Evolutionary conservation across 2,329 filamentous ascomycete genomes (phyloP).

Genomic region (Mollisia scopiformis): DNA sequence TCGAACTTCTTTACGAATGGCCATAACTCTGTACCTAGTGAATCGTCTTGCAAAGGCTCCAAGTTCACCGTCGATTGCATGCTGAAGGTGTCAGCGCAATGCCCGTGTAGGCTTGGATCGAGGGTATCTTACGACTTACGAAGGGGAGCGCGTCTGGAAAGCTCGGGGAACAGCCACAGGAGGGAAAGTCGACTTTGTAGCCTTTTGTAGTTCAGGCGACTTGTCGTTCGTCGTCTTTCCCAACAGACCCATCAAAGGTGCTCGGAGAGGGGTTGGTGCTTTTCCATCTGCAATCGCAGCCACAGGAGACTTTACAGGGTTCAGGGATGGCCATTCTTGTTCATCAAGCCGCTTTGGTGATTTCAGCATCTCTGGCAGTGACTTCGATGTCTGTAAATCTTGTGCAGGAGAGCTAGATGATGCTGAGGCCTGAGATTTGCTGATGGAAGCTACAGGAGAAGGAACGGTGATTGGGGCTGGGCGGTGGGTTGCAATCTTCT

Average conservation of each 20-base stretch:
- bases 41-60: neutral
- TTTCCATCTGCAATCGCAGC: slow-evolving; percentile 26
- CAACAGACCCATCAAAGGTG: slow-evolving; percentile 8
- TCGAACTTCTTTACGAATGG: slow-evolving; percentile 26
- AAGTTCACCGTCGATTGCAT: neutral
- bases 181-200: slow-evolving; percentile 6
- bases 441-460: neutral
- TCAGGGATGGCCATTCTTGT: slow-evolving; percentile 27
- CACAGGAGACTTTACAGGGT: slow-evolving; percentile 17
- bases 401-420: neutral
- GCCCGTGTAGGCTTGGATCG: neutral
- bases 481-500: neutral
- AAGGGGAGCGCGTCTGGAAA: slow-evolving; percentile 21
- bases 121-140: slow-evolving; percentile 32
- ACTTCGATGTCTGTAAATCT: neutral
- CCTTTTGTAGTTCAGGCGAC: slow-evolving; percentile 4
- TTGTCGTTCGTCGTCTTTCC: neutral
- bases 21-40: slow-evolving; percentile 17
- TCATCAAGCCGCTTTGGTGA: neutral
- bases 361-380: neutral
- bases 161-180: slow-evolving; percentile 25
- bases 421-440: neutral
- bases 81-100: slow-evolving; percentile 1
- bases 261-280: slow-evolving; percentile 12
- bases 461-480: neutral